Evolutionary conservation across 176 grass and related monocot genomes (phyloP), one percentile per base, ranked within the genome.

Genomic region (Lolium rigidum): DNA sequence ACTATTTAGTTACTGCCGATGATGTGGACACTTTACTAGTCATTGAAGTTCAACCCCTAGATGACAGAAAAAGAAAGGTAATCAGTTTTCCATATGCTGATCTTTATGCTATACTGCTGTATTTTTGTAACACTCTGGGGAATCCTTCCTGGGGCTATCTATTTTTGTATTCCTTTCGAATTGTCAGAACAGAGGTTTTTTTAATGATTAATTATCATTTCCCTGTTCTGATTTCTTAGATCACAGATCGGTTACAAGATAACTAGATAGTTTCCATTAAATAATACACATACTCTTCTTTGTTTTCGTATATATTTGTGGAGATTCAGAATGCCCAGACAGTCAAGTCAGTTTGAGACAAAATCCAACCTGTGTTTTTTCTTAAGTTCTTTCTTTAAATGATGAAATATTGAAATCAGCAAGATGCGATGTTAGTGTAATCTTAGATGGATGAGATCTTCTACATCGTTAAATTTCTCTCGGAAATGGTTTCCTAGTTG

Each of bases 11-110:
- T 31, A 31, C 28, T 2, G 28, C 28, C 28, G 28, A 98, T 88
- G 96, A 98, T 68, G 96, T 95, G 84, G 93, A 98, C 39, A 88
- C 85, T 58, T 88, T 91, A 89, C 84, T 98, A 57, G 91, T 88
- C 71, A 98, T 98, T 88, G 86, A 98, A 95, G 89, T 98, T 72
- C 96, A 98, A 81, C 96, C 96, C 63, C 87, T 98, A 51, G 96
- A 98, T 79, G 91, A 98, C 52, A 95, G 90, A 64, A 95, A 98
- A 85, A 91, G 96, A 76, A 98, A 95, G 91, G 96, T 95, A 81
- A 44, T 28, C 39, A 35, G 81, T 66, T 81, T 78, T 2, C 74
- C 50, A 75, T 81, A 10, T 55, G 18, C 26, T 88, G 37, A 82
- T 89, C 28, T 48, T 81, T 77, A 48, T 81, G 39, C 14, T 44